Evolutionary conservation across 441 rosid genomes (phyloP).

Genomic region (Capsella rubella): DNA sequence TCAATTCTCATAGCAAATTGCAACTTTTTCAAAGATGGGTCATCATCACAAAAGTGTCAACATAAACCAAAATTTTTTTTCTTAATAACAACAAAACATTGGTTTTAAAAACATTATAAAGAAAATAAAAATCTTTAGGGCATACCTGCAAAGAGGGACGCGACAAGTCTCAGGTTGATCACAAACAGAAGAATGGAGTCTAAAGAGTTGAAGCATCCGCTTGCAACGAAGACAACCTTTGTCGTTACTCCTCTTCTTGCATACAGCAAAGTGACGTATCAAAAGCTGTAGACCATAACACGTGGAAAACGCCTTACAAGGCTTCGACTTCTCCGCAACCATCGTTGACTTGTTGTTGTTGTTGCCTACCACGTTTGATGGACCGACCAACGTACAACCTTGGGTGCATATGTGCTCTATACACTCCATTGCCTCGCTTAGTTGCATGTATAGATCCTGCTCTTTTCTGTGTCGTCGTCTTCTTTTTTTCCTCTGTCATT

Average conservation of each 20-base stretch:
- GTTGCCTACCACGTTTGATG: conserved; percentile 47
- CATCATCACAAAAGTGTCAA: neutral
- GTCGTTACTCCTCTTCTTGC: conserved; percentile 65
- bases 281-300: conserved; percentile 81
- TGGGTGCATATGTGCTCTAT: conserved; percentile 86
- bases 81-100: neutral
- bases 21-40: conserved; percentile 6
- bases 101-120: neutral
- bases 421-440: conserved; percentile 86
- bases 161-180: conserved; percentile 68
- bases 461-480: conserved; percentile 55
- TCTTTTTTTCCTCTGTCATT: conserved; percentile 75
- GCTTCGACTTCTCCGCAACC: conserved; percentile 42
- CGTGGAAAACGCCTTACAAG: conserved; percentile 66
- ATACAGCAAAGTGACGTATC: conserved; percentile 75
- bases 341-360: conserved; percentile 24
- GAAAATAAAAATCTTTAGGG: neutral
- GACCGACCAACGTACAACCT: conserved; percentile 84
- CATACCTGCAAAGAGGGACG: conserved; percentile 93
- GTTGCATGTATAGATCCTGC: conserved; percentile 66
- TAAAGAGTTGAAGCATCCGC: conserved; percentile 89
- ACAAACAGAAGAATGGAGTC: conserved; percentile 83
- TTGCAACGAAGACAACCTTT: conserved; percentile 77
- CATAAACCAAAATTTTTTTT: neutral
- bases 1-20: conserved; percentile 27